These are phyloP conservation scores for Colletotrichum sp. DNA, from an alignment of 2,329 filamentous ascomycete species.

Conservation along the genomic window DNA sequence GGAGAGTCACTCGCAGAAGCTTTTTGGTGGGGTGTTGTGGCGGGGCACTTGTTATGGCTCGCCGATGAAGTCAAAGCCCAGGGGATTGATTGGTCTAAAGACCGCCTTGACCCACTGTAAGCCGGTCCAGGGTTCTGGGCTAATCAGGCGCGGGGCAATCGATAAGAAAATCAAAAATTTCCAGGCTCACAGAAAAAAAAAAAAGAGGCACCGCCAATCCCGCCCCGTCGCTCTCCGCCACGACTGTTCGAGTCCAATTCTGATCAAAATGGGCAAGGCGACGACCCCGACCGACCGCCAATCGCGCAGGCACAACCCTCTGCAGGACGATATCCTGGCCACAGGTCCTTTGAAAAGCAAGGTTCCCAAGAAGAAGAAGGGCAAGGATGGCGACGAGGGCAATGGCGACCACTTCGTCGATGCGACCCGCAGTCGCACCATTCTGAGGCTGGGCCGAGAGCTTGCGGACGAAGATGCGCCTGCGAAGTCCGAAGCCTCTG, in stretches of 20 bases:
- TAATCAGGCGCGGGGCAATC: constrained; percentile 28
- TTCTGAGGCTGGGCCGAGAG: constrained; percentile 88
- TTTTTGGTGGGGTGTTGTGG: constrained; percentile 23
- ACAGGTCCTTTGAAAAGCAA: constrained; percentile 75
- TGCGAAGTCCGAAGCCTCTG: constrained; percentile 45
- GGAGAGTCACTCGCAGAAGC: constrained; percentile 22
- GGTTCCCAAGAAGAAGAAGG: constrained; percentile 74
- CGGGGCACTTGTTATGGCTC: constrained; percentile 17
- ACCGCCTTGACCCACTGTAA: neutral
- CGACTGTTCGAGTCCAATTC: constrained; percentile 23
- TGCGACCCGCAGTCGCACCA: constrained; percentile 85
- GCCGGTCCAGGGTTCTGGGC: constrained; percentile 19
- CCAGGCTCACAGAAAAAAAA: constrained; percentile 10
- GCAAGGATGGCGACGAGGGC: constrained; percentile 64
- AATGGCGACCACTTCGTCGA: constrained; percentile 79
- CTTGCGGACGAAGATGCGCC: constrained; percentile 78
- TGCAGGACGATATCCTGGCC: constrained; percentile 84
- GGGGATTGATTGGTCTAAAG: constrained; percentile 9
- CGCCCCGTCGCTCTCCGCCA: constrained; percentile 3
- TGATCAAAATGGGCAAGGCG: constrained; percentile 76
- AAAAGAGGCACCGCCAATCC: constrained; percentile 5
- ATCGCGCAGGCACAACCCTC: constrained; percentile 82
- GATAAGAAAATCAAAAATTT: constrained; percentile 37
- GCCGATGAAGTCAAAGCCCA: constrained; percentile 16
- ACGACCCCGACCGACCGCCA: constrained; percentile 62